Conservation (phyloP, 768 basidiomycete genomes). For the Trametes sanguinea region DNA sequence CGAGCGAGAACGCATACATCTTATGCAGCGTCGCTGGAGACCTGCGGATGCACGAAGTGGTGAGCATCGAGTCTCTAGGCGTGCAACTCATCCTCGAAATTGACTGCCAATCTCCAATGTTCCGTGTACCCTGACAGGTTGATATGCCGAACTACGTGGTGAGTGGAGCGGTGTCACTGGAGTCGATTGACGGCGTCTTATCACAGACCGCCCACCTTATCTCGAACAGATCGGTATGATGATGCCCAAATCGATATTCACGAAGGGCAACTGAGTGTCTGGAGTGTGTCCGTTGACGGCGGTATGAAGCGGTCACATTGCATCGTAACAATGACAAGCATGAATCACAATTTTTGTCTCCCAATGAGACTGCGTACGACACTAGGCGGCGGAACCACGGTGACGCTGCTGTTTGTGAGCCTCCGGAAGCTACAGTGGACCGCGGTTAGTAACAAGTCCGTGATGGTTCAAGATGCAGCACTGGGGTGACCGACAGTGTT, state of each 20-base stretch:
- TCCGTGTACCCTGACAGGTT: slow-evolving; percentile 39
- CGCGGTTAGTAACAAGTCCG: no score
- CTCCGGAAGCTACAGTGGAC: no score
- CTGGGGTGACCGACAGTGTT: no score
- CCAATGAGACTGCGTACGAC: no score
- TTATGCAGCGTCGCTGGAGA: slow-evolving; percentile 63
- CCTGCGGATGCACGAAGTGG: slow-evolving; percentile 64
- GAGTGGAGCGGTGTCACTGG: slow-evolving; percentile 24
- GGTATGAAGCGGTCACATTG: no score
- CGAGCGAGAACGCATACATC: slow-evolving; percentile 57
- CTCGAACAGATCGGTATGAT: slow-evolving; percentile 54
- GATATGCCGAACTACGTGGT: slow-evolving; percentile 70
- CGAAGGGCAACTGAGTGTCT: not conserved
- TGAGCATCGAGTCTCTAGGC: slow-evolving; percentile 23
- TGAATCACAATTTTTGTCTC: no score
- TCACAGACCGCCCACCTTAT: not conserved
- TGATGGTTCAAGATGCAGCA: no score
- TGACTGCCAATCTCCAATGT: not conserved
- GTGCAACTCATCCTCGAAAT: no score
- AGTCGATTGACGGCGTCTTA: not conserved
- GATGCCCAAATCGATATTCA: slow-evolving; percentile 49
- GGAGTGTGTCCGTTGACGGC: no score
- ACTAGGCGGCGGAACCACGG: no score
- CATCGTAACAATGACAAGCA: no score
- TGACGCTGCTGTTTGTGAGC: no score